Base-by-base conservation (phyloP, 2,329 filamentous ascomycete genomes). In the Emericellopsis atlantica region DNA sequence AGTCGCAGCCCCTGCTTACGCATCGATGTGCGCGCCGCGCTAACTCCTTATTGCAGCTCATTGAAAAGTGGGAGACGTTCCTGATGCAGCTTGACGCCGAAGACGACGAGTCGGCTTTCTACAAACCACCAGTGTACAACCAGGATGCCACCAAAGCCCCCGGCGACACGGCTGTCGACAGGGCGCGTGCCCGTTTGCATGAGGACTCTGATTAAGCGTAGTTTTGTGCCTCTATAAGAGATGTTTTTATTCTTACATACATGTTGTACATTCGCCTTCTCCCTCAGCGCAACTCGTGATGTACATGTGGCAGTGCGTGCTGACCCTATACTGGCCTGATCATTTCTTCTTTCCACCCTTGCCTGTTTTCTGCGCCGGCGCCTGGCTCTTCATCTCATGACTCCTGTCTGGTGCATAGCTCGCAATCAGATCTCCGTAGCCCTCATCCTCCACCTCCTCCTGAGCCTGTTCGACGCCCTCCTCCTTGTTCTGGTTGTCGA, bases 21-120 rank as follows among this genome's bases (percentile, higher is more conserved):
- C 18, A 21, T 21, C 5, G 16, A 15, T 33, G 24, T 22, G 16
- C 38, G 26, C 29, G 38, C 29, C 15, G 11, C 26, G 40, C 36
- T 35, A 23, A 37, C n/a, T n/a, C n/a, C n/a, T 21, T 2, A 29
- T 6, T 42, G 15, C 46, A 78, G 71, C 61, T 77, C 48, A 79
- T 80, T 54, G 92, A 98, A 63, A 81, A 96, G 46, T 98, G 92
- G 92, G 92, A 98, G 65, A 96, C 92, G 0, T 98, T 95, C 67
- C 71, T 98, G 40, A 81, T 96, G 73, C 92, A 95, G 59, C 70
- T 98, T 35, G 92, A 98, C 57, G 84, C 87, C 8, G 90, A 95
- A 52, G 90, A 96, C 44, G 87, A 94, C 48, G 86, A 80, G 45
- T 70, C 72, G 4, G 73, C 71, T 10, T 81, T 81, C 53, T 81